These are phyloP conservation scores for Nicotiana paniculata DNA, from an alignment of 257 asterid genomes.

Conservation along the genomic window DNA sequence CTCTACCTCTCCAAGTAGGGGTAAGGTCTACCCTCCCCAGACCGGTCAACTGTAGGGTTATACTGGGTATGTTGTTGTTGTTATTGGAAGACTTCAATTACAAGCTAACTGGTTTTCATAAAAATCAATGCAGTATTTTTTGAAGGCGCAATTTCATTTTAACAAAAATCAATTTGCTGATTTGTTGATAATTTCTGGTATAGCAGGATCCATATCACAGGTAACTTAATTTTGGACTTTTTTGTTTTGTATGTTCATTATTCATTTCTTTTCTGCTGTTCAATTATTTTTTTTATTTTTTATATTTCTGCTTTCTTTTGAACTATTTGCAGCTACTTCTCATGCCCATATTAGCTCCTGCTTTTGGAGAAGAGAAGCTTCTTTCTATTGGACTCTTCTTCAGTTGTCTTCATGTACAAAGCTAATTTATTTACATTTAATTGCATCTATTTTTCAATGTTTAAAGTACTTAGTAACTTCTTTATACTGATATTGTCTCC, in stretches of 20 bases:
- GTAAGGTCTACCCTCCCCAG: too few species aligned
- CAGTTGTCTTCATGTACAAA: slow-evolving; percentile 49
- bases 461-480: neutral
- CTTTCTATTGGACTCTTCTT: slow-evolving; percentile 74
- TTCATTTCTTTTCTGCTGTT: neutral
- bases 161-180: slow-evolving; percentile 90
- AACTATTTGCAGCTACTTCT: slow-evolving; percentile 52
- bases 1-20: too few species aligned
- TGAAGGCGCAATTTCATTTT: slow-evolving; percentile 87
- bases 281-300: neutral
- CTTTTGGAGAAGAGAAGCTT: slow-evolving; percentile 70
- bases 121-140: slow-evolving; percentile 50
- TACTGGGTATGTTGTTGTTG: too few species aligned
- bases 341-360: slow-evolving; percentile 74
- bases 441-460: neutral
- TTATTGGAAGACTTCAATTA: neutral
- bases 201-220: slow-evolving; percentile 81
- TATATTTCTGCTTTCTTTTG: neutral
- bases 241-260: neutral
- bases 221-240: slow-evolving; percentile 21
- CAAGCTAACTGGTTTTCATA: neutral
- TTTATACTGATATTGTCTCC: slow-evolving; percentile 1
- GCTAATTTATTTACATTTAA: neutral
- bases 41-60: too few species aligned
- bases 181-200: slow-evolving; percentile 68